Evolutionary conservation across 106 monocot species (phyloP).

Genomic region (Dendrobium nobile): DNA sequence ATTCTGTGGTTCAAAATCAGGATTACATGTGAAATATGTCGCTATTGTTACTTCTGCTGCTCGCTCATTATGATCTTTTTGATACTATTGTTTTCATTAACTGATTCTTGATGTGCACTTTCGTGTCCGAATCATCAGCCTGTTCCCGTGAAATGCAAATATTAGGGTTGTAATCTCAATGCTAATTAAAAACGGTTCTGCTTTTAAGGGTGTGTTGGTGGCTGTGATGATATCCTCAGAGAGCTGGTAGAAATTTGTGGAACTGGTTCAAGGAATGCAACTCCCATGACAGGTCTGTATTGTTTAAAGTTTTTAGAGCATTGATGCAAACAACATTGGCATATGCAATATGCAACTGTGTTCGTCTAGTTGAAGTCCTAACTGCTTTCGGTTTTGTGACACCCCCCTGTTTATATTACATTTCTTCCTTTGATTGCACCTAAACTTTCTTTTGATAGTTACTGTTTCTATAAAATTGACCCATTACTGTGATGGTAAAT

Average conservation of each 20-base stretch:
- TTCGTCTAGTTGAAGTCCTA: neutral
- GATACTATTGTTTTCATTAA: neutral
- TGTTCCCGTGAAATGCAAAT: too few species aligned
- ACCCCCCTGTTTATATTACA: neutral
- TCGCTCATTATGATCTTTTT: neutral
- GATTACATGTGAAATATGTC: neutral
- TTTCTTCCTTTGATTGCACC: neutral
- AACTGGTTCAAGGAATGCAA: slow-evolving; percentile 46
- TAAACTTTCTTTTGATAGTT: neutral
- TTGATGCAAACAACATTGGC: neutral
- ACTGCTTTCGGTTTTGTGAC: neutral
- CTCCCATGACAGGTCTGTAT: slow-evolving; percentile 42
- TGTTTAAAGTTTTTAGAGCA: neutral
- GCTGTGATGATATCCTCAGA: slow-evolving; percentile 69
- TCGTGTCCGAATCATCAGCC: neutral
- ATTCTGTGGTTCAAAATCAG: neutral
- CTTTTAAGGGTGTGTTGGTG: slow-evolving; percentile 72
- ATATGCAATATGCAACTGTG: neutral
- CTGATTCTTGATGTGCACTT: neutral
- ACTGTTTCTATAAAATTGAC: neutral
- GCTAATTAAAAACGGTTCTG: neutral
- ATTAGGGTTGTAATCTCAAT: neutral
- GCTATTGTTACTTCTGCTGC: neutral
- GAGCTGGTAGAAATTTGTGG: slow-evolving; percentile 81
- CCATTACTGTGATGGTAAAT: neutral